Evolutionary conservation across 129 eudicot species (phyloP), one percentile per base, ranked within the genome.

Genomic region (Ambrosia trifida): DNA sequence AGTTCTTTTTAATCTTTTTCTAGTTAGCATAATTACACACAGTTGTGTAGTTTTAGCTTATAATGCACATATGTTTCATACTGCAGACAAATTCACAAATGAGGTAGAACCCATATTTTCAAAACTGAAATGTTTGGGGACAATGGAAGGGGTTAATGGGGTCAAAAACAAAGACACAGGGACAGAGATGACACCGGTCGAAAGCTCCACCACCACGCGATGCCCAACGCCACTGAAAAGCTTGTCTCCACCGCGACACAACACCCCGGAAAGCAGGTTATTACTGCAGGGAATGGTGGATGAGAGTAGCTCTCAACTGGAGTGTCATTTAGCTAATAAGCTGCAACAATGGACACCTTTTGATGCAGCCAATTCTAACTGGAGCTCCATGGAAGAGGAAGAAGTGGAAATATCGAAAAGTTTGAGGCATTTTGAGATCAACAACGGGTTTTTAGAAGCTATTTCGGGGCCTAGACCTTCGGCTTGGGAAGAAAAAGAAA

Each of bases 351-450:
- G 88, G 85, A 71, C 86, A 2, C 83, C 76, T 11, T 79, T 82
- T 41, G 85, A 85, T 68, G 79, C 88, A 1, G 69, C 80, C 28
- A 45, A 82, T 0, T 75, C 89, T 0, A 81, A 80, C n/a, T 91
- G 97, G 97, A 88, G 87, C 76, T 85, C 97, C 0, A 84, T 86
- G 68, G 96, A 91, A 38, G 97, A 91, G 53, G 97, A 91, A 80
- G 97, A 91, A 54, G 96, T 82, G 56, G 97, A 91, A 13, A 80
- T 85, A 43, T 88, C 97, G 0, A 86, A 88, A 88, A 91, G 97
- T 64, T 64, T 88, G 81, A 80, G 97, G 28, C 90, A 84, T 52
- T 91, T 82, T 61, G 96, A 86, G 84, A 73, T 84, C 61, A 83
- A 65, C 12, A 70, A 70, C 49, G 87, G 83, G 65, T 74, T 71